phyloP scores from a whole-genome alignment of 768 basidiomycete species.

The Lactarius sp. region DNA sequence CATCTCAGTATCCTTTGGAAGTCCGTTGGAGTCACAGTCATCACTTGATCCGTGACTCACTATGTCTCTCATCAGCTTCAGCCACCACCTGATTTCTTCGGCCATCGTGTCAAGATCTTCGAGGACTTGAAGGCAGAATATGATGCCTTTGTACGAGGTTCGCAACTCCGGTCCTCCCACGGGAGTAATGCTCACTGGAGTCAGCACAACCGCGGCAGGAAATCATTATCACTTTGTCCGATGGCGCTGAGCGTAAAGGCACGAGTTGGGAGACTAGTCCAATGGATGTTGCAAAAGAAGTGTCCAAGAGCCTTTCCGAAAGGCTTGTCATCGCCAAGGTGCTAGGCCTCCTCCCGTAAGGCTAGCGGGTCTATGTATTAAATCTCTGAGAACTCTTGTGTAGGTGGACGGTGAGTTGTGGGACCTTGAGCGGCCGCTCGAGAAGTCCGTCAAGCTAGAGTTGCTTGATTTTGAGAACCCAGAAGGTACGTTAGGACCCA shows the following conservation, averaged over 20 bases:
- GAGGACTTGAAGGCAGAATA: conserved; percentile 81
- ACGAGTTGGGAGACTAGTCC: conserved; percentile 95
- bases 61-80: conserved; percentile 47
- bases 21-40: conserved; percentile 32
- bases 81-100: conserved; percentile 84
- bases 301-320: conserved; percentile 85
- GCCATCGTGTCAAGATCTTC: conserved; percentile 85
- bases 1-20: conserved; percentile 57
- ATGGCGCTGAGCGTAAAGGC: conserved; percentile 79
- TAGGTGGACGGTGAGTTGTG: conserved; percentile 84
- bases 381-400: not conserved
- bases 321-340: conserved; percentile 92
- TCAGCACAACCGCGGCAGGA: conserved; percentile 76
- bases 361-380: conserved; percentile 11
- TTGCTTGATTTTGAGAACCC: conserved; percentile 90
- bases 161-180: not conserved
- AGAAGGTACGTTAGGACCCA: conserved; percentile 50
- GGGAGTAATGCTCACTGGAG: conserved; percentile 10
- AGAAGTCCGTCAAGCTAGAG: conserved; percentile 73
- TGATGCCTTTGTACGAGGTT: conserved; percentile 76
- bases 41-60: conserved; percentile 15
- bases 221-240: conserved; percentile 78
- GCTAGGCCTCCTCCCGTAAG: conserved; percentile 22
- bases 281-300: conserved; percentile 81
- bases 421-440: conserved; percentile 95